Conservation (phyloP, 345 rosid genomes). For the Gossypium bickii region DNA sequence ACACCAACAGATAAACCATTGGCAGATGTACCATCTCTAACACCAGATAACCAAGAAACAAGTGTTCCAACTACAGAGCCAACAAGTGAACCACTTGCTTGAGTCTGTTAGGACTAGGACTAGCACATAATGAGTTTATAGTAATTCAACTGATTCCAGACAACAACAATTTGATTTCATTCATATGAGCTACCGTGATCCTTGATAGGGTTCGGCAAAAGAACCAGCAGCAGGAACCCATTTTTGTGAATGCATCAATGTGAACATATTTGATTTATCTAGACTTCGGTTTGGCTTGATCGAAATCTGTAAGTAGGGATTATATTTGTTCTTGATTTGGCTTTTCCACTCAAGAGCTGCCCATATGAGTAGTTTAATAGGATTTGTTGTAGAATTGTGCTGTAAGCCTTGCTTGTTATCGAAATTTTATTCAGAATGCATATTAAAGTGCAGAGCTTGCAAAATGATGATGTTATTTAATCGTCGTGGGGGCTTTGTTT, state of each 20-base stretch:
- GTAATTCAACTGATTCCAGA: slow-evolving; percentile 7
- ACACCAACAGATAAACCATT: slow-evolving; percentile 3
- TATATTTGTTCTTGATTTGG: background rate
- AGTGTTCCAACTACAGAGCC: slow-evolving; percentile 16
- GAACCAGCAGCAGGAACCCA: too few species aligned
- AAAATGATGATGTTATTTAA: too few species aligned
- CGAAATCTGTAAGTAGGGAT: background rate
- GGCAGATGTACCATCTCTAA: slow-evolving; percentile 20
- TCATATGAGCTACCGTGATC: background rate
- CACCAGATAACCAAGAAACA: slow-evolving; percentile 28
- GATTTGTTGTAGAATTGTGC: background rate
- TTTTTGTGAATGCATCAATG: background rate
- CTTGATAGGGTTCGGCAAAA: background rate
- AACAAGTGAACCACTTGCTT: slow-evolving; percentile 15
- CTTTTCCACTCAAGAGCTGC: background rate
- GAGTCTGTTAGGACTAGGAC: background rate
- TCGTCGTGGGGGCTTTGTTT: too few species aligned
- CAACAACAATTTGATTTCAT: background rate
- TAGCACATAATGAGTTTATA: background rate
- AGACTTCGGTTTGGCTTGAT: background rate
- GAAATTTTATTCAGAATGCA: background rate
- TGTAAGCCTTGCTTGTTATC: background rate
- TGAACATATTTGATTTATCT: background rate
- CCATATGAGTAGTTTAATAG: background rate
- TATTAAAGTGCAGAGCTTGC: background rate